Evolutionary conservation across 129 eudicot species (phyloP), one percentile per base, ranked within the genome.

Genomic region (Lactuca sativa): DNA sequence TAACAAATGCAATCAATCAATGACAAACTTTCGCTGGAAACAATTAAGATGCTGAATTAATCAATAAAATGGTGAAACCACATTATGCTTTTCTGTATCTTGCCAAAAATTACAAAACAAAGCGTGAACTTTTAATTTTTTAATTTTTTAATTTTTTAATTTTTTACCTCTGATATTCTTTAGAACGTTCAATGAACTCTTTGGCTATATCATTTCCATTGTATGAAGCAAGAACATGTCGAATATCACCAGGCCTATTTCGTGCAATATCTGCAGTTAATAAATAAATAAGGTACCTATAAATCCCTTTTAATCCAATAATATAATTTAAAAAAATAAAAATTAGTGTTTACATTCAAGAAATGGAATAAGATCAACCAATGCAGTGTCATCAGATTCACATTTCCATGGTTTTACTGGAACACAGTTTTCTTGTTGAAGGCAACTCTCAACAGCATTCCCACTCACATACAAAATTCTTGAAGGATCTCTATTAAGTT

Each of bases 351-450:
- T 77, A 88, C 97, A 91, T 52, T 88, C 93, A 64, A 91, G 93
- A 70, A 91, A 91, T 9, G 97, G 97, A 80, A 91, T 84, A 56
- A 88, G 92, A 85, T 91, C 97, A 68, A 91, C 61, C 44, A 91
- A 90, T 71, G 85, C 47, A 5, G 97, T 86, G 67, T 91, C 97
- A n/a, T 88, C 93, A 59, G 79, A 67, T 80, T 91, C 97, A 52
- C 90, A 85, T 60, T 82, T 85, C 90, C 95, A 91, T 66, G 93
- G 90, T 69, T 88, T 91, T 67, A 91, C 56, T 16, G 84, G 80
- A 38, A 91, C 88, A 52, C 84, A 76, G 55, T 86, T 91, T 70
- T 91, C 96, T 57, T 83, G 73, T 79, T 91, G 97, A 56, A 91
- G 97, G 62, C 90, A 85, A 69, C 79, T 81, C 77, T 91, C 96